These are phyloP conservation scores for Cladosporium sp. DNA, from an alignment of 2,329 filamentous ascomycete genomes.

Conservation along the genomic window DNA sequence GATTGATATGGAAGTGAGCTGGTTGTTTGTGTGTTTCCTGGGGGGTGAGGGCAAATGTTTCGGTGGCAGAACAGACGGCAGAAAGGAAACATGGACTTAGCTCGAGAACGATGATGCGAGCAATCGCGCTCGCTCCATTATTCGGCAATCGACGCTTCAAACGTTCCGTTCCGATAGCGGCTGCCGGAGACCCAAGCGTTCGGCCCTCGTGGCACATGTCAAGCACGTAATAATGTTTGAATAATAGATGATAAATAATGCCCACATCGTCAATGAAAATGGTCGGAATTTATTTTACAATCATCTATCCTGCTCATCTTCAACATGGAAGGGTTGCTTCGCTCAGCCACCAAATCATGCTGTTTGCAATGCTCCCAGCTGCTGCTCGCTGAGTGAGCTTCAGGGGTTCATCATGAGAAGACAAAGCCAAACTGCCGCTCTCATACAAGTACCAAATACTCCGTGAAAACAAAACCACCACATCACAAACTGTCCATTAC, in stretches of 20 bases:
- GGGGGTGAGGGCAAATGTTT: not conserved
- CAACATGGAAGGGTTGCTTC: not conserved
- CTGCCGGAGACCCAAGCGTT: not conserved
- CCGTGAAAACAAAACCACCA: not conserved
- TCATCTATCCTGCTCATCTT: conserved; percentile 6
- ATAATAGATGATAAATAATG: no score
- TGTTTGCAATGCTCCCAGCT: not conserved
- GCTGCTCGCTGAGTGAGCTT: conserved; percentile 11
- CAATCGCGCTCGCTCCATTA: not conserved
- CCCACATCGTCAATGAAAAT: not conserved
- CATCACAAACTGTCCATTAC: conserved; percentile 18
- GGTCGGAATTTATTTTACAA: conserved; percentile 3
- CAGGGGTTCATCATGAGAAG: not conserved
- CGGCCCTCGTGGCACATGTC: not conserved
- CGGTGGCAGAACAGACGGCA: not conserved
- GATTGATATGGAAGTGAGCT: not conserved
- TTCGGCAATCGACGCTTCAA: not conserved
- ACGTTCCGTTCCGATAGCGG: not conserved
- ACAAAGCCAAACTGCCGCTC: no score
- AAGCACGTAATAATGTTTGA: no score
- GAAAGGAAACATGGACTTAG: not conserved
- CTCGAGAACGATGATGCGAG: not conserved
- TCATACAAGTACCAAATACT: no score
- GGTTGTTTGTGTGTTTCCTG: not conserved
- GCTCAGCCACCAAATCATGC: no score